phyloP scores from a whole-genome alignment of 768 basidiomycete genomes.

The Daedaleopsis sinensis region DNA sequence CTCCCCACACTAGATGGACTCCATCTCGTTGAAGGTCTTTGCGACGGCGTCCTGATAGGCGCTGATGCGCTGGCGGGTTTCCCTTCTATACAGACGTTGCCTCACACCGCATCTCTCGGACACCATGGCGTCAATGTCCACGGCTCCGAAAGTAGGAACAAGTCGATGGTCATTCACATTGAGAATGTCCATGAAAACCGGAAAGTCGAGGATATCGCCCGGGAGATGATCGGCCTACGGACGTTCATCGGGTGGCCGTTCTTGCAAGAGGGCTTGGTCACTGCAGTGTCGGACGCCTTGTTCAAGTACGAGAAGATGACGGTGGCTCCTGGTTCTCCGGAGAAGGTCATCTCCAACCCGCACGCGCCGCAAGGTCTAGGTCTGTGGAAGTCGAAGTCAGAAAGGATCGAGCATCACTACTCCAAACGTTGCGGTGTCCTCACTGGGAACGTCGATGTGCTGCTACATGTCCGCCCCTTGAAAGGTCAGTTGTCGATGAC shows the following conservation, averaged over 20 bases:
- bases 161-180: conserved; percentile 91
- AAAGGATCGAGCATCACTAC: conserved; percentile 80
- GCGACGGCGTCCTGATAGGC: conserved; percentile 88
- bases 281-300: conserved; percentile 81
- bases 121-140: conserved; percentile 94
- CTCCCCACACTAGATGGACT: conserved; percentile 87
- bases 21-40: conserved; percentile 82
- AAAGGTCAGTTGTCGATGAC: conserved; percentile 61
- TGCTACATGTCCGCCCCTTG: conserved; percentile 88
- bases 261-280: conserved; percentile 88
- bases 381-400: conserved; percentile 81
- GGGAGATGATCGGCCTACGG: conserved; percentile 72
- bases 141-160: conserved; percentile 86
- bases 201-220: conserved; percentile 75
- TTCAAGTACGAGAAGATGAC: conserved; percentile 82
- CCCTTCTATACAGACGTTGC: conserved; percentile 91
- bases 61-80: conserved; percentile 90
- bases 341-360: conserved; percentile 69
- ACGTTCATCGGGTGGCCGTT: conserved; percentile 93
- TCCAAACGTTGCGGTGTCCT: conserved; percentile 90
- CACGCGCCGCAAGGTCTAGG: conserved; percentile 70
- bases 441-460: conserved; percentile 76
- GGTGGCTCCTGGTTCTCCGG: conserved; percentile 51
- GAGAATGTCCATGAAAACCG: conserved; percentile 70
- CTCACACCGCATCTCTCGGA: conserved; percentile 73